Evolutionary conservation across 257 asterid genomes (phyloP).

Genomic region (Solanum etuberosum): DNA sequence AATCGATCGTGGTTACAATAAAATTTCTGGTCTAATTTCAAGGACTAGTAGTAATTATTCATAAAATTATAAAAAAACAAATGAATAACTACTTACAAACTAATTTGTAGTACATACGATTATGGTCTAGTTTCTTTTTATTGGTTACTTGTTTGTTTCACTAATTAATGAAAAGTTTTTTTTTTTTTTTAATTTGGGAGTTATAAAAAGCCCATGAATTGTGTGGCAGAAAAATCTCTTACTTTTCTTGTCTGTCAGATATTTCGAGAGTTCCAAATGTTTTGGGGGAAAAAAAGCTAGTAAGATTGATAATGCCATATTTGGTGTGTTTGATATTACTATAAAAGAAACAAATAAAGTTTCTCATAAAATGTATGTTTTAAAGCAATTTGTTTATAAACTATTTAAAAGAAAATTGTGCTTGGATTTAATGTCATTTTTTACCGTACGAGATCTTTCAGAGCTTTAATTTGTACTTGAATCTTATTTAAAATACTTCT

Average conservation of each 20-base stretch:
- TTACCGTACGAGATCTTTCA: background rate
- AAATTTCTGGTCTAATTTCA: background rate
- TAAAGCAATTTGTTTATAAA: background rate
- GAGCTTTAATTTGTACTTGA: background rate
- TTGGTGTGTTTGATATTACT: background rate
- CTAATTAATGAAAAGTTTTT: background rate
- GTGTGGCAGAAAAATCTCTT: background rate
- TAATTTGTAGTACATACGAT: background rate
- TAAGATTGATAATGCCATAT: background rate
- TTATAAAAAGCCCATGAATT: background rate
- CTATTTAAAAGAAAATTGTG: background rate
- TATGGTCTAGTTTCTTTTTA: background rate
- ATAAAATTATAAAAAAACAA: background rate
- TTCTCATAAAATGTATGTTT: background rate
- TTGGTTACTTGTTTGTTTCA: background rate
- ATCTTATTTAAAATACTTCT: background rate
- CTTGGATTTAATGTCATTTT: background rate
- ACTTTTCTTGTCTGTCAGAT: background rate
- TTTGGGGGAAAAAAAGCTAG: background rate
- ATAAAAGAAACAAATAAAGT: background rate
- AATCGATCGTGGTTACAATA: background rate
- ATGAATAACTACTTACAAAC: background rate
- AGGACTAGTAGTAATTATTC: background rate
- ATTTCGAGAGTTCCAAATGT: background rate
- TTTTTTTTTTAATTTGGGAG: background rate